phyloP scores from a whole-genome alignment of 2,329 filamentous ascomycete genomes.

The Colletotrichum orchidophilum region DNA sequence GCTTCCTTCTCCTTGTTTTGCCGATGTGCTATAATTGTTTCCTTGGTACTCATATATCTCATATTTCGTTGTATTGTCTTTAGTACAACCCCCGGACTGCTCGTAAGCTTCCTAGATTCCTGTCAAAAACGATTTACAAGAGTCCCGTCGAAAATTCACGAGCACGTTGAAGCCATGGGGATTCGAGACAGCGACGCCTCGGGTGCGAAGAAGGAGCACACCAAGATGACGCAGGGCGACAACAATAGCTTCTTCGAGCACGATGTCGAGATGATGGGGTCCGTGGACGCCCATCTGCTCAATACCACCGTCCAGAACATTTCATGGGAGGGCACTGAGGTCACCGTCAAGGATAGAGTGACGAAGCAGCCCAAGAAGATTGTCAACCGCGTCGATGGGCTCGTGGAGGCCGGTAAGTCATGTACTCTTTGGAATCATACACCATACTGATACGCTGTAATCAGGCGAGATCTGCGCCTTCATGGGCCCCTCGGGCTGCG shows the following conservation, averaged over 20 bases:
- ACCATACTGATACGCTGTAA: background rate
- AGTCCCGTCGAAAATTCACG: background rate
- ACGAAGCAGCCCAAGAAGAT: slow-evolving; percentile 72
- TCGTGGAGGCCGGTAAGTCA: slow-evolving; percentile 66
- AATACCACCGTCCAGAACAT: slow-evolving; percentile 73
- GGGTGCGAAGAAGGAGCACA: background rate
- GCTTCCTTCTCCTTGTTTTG: background rate
- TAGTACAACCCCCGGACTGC: background rate
- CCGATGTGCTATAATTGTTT: background rate
- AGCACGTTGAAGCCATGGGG: background rate
- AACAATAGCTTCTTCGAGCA: background rate
- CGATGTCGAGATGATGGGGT: slow-evolving; percentile 39
- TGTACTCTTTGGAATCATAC: background rate
- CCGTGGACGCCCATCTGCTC: slow-evolving; percentile 59
- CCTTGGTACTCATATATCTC: background rate
- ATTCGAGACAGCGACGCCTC: background rate
- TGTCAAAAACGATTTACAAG: background rate
- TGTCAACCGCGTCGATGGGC: slow-evolving; percentile 69
- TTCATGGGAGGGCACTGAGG: slow-evolving; percentile 73
- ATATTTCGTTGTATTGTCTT: background rate
- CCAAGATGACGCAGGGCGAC: background rate
- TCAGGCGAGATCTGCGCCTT: slow-evolving; percentile 77
- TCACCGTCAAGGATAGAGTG: slow-evolving; percentile 76
- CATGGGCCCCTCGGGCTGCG: slow-evolving; percentile 79
- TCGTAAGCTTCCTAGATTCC: background rate